Evolutionary conservation across 2,329 filamentous ascomycete genomes (phyloP), one percentile per base, ranked within the genome.

Genomic region (Cladosporium sphaerospermum): DNA sequence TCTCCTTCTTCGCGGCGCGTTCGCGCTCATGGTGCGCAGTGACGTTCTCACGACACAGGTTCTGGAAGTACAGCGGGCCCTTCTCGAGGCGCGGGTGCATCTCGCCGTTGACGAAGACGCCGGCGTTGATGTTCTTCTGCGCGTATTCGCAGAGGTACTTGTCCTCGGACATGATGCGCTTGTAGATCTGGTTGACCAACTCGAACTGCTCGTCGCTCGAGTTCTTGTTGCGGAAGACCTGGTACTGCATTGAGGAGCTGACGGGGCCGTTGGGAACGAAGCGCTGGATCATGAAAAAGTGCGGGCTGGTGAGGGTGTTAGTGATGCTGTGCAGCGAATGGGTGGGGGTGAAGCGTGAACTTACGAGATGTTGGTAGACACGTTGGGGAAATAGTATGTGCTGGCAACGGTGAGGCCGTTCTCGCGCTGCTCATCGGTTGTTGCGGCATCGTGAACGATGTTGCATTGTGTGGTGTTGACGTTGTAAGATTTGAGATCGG

Each of bases 261-360:
- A 68, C 72, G 0, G 81, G 71, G 2, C 73, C 70, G 45, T 69
- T 74, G 10, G 82, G 82, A 10, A 84, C 72, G 66, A 84, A 83
- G 54, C 80, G 73, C 63, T 84, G 80, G 52, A 84, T 77, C 71
- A 82, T 81, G 68, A 85, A 78, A 67, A 84, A 84, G 67, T 84
- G 73, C n/a, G 78, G 75, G 11, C 77, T 79, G 56, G 41, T 1
- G 13, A n/a, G 40, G n/a, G n/a, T 16, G 54, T 57, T 31, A 57
- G 55, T 16, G 13, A 39, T 7, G 23, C 23, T 28, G 23, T 28
- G 23, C 23, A 28, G 23, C 23, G 23, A 28, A 28, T 7, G 23
- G 23, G 23, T 28, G 23, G 23, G 23, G 5, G 4, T 28, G 23
- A 28, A 5, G 23, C 23, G 7, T 28, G 23, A 11, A 68, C 75